phyloP scores from a whole-genome alignment of 192 early-diverging fungal genomes.

The Podila epicladia region DNA sequence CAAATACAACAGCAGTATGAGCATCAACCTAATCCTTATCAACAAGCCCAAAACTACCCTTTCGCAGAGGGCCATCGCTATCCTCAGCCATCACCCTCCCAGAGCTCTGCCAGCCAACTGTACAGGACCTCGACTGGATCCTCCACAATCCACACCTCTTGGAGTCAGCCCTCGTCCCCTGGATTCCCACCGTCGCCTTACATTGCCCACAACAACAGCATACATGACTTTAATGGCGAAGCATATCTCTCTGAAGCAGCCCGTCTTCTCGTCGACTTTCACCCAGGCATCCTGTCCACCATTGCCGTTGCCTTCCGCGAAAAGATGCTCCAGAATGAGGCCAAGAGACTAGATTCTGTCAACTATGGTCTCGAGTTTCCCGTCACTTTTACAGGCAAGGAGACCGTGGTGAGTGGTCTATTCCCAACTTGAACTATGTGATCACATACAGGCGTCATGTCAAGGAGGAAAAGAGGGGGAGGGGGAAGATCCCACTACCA shows the following conservation, averaged over 20 bases:
- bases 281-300: constrained; percentile 39
- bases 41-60: constrained; percentile 10
- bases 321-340: constrained; percentile 46
- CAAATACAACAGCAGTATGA: constrained; percentile 18
- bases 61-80: constrained; percentile 34
- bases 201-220: constrained; percentile 1
- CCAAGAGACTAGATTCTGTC: constrained; percentile 34
- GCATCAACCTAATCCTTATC: constrained; percentile 9
- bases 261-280: constrained; percentile 24
- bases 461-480: no score
- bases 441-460: neutral
- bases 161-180: constrained; percentile 48
- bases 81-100: constrained; percentile 36
- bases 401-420: constrained; percentile 68
- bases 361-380: constrained; percentile 76
- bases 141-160: constrained; percentile 41
- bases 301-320: constrained; percentile 46
- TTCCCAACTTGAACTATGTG: neutral
- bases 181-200: constrained; percentile 33
- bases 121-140: constrained; percentile 46
- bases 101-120: constrained; percentile 29
- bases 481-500: no score
- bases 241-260: constrained; percentile 32
- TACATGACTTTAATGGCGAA: neutral
- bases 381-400: constrained; percentile 79